Base-by-base conservation (phyloP, 2,329 filamentous ascomycete species). In the Phoma sp. region DNA sequence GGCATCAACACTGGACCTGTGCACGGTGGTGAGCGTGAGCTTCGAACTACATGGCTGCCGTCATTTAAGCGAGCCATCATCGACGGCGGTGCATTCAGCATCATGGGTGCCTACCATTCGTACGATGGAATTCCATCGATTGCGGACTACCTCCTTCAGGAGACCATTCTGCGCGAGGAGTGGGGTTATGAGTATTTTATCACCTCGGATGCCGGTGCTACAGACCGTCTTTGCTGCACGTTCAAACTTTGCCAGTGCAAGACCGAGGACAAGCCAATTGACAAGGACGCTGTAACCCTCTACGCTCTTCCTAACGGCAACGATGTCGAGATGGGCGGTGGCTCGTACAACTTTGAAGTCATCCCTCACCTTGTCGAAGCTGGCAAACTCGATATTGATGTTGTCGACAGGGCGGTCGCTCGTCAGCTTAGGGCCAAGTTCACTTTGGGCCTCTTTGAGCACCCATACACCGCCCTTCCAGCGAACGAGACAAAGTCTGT, bases 301-400 rank as follows among this genome's bases (percentile, higher is more conserved):
- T 82, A 83, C 63, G 82, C 85, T 8, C 80, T 92, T 4, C 85
- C 85, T 0, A 86, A 88, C 4, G 89, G 89, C 3, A 88, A 86
- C 44, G 89, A 91, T 63, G 82, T 89, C 12, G 89, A 92, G 66
- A 91, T 91, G 89, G 89, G 89, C 12, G 88, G 89, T 35, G 89
- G 89, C 19, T 88, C 85, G 19, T 91, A 85, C 77, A 91, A 86
- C 69, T 75, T 86, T 67, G 80, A 85, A 60, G 83, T 80, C 32
- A 90, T 92, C 46, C 86, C 88, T 6, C 78, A 84, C 25, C 80
- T 91, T 43, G 80, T 91, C 15, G 75, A 84, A 49, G 79, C 82
- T 1, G 87, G 87, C 0, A 85, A 83, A 51, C 75, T 92, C 1
- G 80, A 85, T 37, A 78, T 85, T 25, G 75, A 81, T 6, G 67